phyloP scores from a whole-genome alignment of 1,284 basidiomycete species.

The Peniophora sp. region DNA sequence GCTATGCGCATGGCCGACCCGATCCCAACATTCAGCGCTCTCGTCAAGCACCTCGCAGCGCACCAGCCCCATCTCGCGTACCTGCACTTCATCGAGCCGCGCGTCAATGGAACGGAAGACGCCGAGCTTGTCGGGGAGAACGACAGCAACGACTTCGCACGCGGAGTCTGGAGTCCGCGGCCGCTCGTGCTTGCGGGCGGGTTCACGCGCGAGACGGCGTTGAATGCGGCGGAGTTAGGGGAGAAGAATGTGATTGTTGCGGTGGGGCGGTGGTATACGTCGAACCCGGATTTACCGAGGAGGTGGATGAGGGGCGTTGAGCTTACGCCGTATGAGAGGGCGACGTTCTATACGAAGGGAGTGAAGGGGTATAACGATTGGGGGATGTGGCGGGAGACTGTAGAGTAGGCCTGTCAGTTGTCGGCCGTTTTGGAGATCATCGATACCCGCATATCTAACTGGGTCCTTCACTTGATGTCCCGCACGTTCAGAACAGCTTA shows the following conservation, averaged over 20 bases:
- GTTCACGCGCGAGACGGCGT: constrained; percentile 13
- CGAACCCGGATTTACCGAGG: constrained; percentile 44
- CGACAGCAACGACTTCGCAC: constrained; percentile 17
- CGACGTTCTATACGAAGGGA: constrained; percentile 20
- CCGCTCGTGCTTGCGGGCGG: constrained; percentile 29
- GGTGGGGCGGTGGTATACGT: constrained; percentile 39
- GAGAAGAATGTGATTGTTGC: constrained; percentile 25
- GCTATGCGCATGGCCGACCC: constrained; percentile 14
- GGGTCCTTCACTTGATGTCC: too few species aligned
- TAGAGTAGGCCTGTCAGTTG: too few species aligned
- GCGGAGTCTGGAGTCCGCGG: constrained; percentile 15
- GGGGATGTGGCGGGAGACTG: constrained; percentile 20
- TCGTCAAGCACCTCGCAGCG: constrained; percentile 15
- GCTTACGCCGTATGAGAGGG: constrained; percentile 21
- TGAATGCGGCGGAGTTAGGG: constrained; percentile 15
- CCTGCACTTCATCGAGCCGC: constrained; percentile 31
- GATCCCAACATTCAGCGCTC: constrained; percentile 19
- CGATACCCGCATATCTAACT: too few species aligned
- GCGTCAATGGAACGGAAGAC: constrained; percentile 14
- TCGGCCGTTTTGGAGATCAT: too few species aligned
- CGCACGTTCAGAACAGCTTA: too few species aligned
- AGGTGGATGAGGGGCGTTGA: constrained; percentile 29
- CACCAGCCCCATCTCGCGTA: constrained; percentile 33
- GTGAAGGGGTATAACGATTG: constrained; percentile 29
- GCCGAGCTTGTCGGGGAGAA: constrained; percentile 4